phyloP scores from a whole-genome alignment of 2,329 filamentous ascomycete species.

The Aspergillus sp. region DNA sequence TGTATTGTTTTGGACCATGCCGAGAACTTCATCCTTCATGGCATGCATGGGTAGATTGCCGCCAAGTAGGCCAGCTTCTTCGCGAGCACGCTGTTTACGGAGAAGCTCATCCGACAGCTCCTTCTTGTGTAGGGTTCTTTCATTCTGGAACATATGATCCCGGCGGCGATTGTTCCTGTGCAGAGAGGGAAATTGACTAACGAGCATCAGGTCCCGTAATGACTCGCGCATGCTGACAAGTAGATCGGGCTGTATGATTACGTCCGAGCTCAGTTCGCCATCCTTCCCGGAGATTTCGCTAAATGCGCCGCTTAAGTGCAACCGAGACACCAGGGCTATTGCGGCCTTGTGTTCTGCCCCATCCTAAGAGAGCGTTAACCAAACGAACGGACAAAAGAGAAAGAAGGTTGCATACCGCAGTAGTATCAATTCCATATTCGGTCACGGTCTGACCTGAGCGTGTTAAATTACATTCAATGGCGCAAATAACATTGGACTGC shows the following conservation, averaged over 20 bases:
- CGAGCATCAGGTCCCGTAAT: neutral
- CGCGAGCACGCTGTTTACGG: neutral
- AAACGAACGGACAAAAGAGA: neutral
- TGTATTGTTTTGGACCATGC: slow-evolving; percentile 31
- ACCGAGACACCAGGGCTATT: neutral
- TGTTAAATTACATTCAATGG: neutral
- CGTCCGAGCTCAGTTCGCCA: neutral
- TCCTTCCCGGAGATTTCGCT: neutral
- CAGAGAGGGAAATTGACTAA: neutral
- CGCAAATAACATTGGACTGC: neutral
- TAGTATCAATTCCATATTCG: neutral
- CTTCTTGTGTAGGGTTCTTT: neutral
- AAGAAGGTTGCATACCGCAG: neutral
- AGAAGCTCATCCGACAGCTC: neutral
- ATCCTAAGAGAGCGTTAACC: neutral
- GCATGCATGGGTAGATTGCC: slow-evolving; percentile 34
- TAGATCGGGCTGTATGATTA: slow-evolving; percentile 3
- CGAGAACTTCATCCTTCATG: slow-evolving; percentile 27
- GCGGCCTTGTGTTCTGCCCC: slow-evolving; percentile 2
- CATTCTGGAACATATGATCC: no score
- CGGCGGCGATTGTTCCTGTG: neutral
- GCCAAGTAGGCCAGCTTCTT: neutral
- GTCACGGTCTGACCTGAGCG: neutral
- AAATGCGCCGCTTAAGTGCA: neutral
- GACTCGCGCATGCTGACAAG: slow-evolving; percentile 2